Conservation (phyloP, 371 early-diverging fungal genomes). For the Lichtheimia ornata region DNA sequence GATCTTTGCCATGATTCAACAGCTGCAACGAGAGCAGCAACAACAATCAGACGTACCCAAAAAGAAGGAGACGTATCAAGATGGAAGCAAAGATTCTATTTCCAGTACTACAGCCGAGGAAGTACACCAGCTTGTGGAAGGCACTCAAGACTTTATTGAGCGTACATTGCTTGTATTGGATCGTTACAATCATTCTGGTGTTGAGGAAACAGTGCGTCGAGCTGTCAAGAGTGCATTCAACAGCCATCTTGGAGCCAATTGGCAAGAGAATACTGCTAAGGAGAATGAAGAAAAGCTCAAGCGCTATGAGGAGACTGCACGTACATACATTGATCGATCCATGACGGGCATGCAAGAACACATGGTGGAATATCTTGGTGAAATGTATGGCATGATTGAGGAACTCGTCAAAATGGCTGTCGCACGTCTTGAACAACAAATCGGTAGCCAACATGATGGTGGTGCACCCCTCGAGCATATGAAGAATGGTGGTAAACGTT, state of each 20-base stretch:
- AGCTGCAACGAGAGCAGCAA: conserved; percentile 2
- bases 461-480: not conserved
- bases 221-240: conserved; percentile 48
- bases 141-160: conserved; percentile 44
- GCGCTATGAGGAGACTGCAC: conserved; percentile 49
- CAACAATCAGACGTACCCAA: not conserved
- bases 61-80: not conserved
- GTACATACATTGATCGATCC: conserved; percentile 42
- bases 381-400: conserved; percentile 52
- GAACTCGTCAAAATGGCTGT: conserved; percentile 39
- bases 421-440: conserved; percentile 27
- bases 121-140: conserved; percentile 28
- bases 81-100: too few relatives aligned
- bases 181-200: conserved; percentile 30
- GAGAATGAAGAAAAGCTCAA: conserved; percentile 35
- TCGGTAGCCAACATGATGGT: not conserved
- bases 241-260: conserved; percentile 27
- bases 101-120: conserved; percentile 14
- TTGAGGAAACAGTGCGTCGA: conserved; percentile 47
- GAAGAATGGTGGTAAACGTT: not conserved
- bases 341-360: conserved; percentile 47
- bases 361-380: conserved; percentile 46
- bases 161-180: conserved; percentile 36
- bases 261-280: conserved; percentile 24
- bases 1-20: not conserved